Conservation (phyloP, 2,329 filamentous ascomycete genomes). For the Ceratocystis papillata region DNA sequence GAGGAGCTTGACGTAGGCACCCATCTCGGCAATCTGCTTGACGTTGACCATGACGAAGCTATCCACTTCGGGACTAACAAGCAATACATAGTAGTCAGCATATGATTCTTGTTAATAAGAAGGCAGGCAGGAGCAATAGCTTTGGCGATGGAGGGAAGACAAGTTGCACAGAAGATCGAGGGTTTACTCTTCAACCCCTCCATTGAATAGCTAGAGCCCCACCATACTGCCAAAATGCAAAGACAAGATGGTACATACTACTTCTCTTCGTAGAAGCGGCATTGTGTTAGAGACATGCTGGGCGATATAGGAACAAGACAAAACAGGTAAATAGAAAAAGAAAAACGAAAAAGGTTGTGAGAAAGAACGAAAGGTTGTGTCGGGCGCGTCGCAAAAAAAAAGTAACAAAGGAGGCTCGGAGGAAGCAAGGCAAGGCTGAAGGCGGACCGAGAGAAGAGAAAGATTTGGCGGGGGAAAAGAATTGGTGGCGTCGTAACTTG, state of each 20-base stretch:
- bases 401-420: neutral
- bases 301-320: constrained; percentile 33
- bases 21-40: constrained; percentile 99
- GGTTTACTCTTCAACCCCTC: neutral
- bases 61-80: constrained; percentile 68
- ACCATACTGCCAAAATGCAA: neutral
- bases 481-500: constrained; percentile 16
- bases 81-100: constrained; percentile 21
- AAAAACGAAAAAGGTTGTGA: constrained; percentile 4
- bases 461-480: constrained; percentile 18
- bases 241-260: constrained; percentile 36
- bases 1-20: constrained; percentile 96
- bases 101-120: neutral
- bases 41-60: constrained; percentile 99
- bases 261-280: constrained; percentile 95
- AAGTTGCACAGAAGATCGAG: too few species aligned
- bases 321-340: neutral
- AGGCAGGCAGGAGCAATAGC: neutral
- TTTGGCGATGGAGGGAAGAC: neutral
- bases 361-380: constrained; percentile 8
- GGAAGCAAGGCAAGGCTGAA: constrained; percentile 22
- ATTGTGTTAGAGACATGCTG: constrained; percentile 91
- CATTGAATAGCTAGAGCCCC: constrained; percentile 29
- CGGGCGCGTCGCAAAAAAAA: constrained; percentile 15
- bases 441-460: constrained; percentile 3